phyloP scores from a whole-genome alignment of 352 stramenopile species.

The Globisporangium cylindrosporum region DNA sequence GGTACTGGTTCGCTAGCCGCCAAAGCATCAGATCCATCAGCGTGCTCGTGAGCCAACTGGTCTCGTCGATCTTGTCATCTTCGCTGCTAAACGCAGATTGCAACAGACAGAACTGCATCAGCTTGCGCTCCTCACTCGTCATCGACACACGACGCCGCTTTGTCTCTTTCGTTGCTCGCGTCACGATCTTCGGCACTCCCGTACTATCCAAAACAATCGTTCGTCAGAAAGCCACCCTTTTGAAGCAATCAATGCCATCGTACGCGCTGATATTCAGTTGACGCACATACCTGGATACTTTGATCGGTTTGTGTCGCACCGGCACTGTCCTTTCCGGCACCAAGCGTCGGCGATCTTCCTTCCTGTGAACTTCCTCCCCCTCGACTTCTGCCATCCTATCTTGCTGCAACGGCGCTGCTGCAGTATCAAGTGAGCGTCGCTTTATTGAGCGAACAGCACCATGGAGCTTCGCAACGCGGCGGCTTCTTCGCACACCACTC shows the following conservation, averaged over 20 bases:
- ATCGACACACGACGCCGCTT: slow-evolving; percentile 13
- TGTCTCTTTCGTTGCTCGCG: neutral
- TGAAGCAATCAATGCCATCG: neutral
- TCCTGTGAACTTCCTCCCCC: neutral
- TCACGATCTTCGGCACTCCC: slow-evolving; percentile 8
- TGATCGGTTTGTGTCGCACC: neutral
- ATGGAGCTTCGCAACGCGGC: neutral
- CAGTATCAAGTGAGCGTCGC: neutral
- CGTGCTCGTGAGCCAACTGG: slow-evolving; percentile 80
- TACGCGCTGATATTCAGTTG: neutral
- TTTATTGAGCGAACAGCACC: neutral
- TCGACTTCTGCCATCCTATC: neutral
- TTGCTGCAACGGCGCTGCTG: neutral
- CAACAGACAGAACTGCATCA: slow-evolving; percentile 29
- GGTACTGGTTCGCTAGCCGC: slow-evolving; percentile 74
- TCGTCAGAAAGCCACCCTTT: neutral
- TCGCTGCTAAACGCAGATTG: slow-evolving; percentile 45
- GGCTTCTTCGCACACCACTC: slow-evolving; percentile 4
- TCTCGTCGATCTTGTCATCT: slow-evolving; percentile 69
- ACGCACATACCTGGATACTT: slow-evolving; percentile 3
- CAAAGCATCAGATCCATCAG: slow-evolving; percentile 86
- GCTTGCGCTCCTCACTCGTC: slow-evolving; percentile 16
- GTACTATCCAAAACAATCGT: slow-evolving; percentile 1
- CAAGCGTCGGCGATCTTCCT: neutral
- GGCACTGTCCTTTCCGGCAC: neutral